Percentiles rank a stretch among this genome's conserved stretches.
These are phyloP conservation scores for Eucalyptus marginata DNA, from an alignment of 345 rosid genomes.

Conservation along the genomic window DNA sequence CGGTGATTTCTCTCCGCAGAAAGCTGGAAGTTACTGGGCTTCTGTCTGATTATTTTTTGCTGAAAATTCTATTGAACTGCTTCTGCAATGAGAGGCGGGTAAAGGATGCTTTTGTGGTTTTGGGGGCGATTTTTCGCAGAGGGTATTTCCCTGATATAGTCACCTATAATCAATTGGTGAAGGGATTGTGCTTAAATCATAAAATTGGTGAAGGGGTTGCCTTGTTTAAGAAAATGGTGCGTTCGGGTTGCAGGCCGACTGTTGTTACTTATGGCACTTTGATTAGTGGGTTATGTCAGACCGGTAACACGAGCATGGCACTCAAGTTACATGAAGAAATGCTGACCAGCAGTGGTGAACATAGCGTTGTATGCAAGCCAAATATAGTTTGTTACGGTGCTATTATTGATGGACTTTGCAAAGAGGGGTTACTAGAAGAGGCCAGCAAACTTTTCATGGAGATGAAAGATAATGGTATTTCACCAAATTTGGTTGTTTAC, in stretches of 20 bases:
- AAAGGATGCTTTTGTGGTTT: conserved; percentile 5
- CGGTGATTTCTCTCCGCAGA: not conserved
- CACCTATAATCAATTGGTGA: conserved; percentile 8
- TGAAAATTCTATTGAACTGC: conserved; percentile 13
- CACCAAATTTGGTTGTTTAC: conserved; percentile 7
- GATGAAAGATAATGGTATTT: conserved; percentile 10
- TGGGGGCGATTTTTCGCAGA: conserved; percentile 10
- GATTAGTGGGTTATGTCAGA: conserved; percentile 9
- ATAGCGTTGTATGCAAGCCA: not conserved
- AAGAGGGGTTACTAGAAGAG: conserved; percentile 4
- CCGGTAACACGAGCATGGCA: not conserved
- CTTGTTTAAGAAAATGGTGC: conserved; percentile 6
- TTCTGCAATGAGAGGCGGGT: not conserved
- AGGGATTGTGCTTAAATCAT: conserved; percentile 10
- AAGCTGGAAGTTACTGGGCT: not conserved
- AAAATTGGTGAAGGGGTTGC: not conserved
- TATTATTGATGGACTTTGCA: conserved; percentile 19
- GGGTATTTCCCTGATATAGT: conserved; percentile 2
- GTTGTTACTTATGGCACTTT: conserved; percentile 1
- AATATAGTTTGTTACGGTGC: not conserved
- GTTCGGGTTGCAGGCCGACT: not conserved
- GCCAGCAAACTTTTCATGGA: conserved; percentile 13
- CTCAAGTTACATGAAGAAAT: conserved; percentile 7
- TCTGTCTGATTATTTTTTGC: not conserved
- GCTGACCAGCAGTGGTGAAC: not conserved